Base-by-base conservation (phyloP, 257 asterid genomes). In the Solanum medicagineum region DNA sequence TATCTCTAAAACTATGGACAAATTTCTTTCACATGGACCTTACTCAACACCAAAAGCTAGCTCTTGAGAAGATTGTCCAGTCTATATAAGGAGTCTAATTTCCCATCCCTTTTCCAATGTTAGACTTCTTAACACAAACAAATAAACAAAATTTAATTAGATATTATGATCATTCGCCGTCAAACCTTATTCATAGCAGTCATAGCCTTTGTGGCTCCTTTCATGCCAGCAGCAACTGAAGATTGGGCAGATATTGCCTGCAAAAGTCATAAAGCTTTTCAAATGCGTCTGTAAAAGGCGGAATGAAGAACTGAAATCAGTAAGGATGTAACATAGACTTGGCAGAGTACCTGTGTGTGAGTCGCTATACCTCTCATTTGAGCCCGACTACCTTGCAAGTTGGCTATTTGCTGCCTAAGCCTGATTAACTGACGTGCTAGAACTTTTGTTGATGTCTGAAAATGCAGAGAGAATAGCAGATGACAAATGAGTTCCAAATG, bases 121-220 rank as follows among this genome's bases (percentile, higher is more conserved):
- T 36, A 4, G 40, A 36, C 40, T 36, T 36, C 40, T 36, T 36
- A 36, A 4, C 40, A n/a, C 42, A 77, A 77, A 0, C 63, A 65
- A 83, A 55, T 5, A 22, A 47, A 53, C 15, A 83, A 68, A 8
- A 42, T 4, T 53, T 10, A 68, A 24, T 10, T 22, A 57, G 69
- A 66, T 29, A 8, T 7, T 51, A 10, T 3, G 32, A 80, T 56
- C 32, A 29, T 69, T 81, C 5, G 45, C 17, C 49, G 47, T 55
- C 87, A 36, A 69, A 93, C 99, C 98, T 95, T 95, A 89, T 91
- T 97, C 97, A 97, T 94, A 45, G 98, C 95, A 73, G 91, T 82
- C 98, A 97, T 97, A 84, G 99, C 98, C 87, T 92, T 97, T 86
- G 93, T 92, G 68, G 99, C 98, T 87, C 99, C 98, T 87, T 93